A percentile compares a stretch with the other conserved stretches of the same genome.
Conservation (phyloP, 2,329 filamentous ascomycete genomes). For the Cryoendolithus antarcticus region DNA sequence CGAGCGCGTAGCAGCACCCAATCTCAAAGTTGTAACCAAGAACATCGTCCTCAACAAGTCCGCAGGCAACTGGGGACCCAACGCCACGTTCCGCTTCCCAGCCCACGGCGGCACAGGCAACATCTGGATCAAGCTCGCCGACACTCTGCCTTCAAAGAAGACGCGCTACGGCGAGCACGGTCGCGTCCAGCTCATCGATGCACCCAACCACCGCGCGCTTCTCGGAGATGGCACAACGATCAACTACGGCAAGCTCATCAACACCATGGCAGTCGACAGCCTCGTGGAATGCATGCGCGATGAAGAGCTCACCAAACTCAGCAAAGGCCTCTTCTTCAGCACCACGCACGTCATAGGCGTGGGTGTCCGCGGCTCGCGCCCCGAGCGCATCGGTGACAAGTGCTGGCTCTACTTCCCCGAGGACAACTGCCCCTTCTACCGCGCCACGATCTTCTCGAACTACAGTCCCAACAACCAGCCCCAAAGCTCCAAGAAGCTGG, state of each 20-base stretch:
- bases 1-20: constrained; percentile 92
- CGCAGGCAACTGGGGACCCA: constrained; percentile 95
- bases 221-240: constrained; percentile 77
- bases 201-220: constrained; percentile 68
- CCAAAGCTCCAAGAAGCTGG: constrained; percentile 64
- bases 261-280: constrained; percentile 89
- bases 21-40: constrained; percentile 83
- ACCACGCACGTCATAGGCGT: constrained; percentile 96
- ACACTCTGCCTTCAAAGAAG: constrained; percentile 86
- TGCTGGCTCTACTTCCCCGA: constrained; percentile 99
- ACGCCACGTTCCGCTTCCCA: constrained; percentile 96
- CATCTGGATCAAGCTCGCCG: constrained; percentile 96
- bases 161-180: constrained; percentile 78
- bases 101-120: constrained; percentile 89
- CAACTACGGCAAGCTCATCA: constrained; percentile 83
- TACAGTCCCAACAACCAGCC: constrained; percentile 99
- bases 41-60: constrained; percentile 95
- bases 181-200: constrained; percentile 75
- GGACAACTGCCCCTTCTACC: constrained; percentile 97
- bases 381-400: constrained; percentile 96
- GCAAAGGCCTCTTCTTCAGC: constrained; percentile 91
- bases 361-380: constrained; percentile 79
- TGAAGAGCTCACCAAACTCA: constrained; percentile 66
- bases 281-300: constrained; percentile 81
- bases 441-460: constrained; percentile 99